phyloP scores from a whole-genome alignment of 169 alveolate genomes.

The Besnoitia besnoiti region DNA sequence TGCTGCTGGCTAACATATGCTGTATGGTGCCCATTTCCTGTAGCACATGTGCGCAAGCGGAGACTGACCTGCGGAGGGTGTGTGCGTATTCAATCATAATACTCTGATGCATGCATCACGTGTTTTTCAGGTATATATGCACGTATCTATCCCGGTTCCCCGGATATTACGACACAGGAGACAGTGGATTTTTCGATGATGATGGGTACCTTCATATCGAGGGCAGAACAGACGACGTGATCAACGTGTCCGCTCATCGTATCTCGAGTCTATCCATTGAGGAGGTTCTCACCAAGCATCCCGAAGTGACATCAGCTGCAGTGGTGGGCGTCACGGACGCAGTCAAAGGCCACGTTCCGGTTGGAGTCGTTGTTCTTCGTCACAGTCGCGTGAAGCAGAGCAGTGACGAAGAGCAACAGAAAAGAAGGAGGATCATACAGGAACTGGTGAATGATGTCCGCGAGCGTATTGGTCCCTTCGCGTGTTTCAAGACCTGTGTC shows the following conservation, averaged over 20 bases:
- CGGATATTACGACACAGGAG: constrained; percentile 91
- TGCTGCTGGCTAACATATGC: no score
- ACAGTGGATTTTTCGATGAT: constrained; percentile 91
- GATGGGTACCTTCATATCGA: constrained; percentile 91
- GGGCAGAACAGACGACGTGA: constrained; percentile 94
- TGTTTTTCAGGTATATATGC: background rate
- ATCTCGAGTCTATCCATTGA: constrained; percentile 89
- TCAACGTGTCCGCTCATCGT: constrained; percentile 91
- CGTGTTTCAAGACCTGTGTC: constrained; percentile 81
- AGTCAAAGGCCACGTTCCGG: constrained; percentile 88
- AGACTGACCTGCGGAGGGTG: no score
- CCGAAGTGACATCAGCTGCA: constrained; percentile 88
- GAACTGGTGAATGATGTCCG: constrained; percentile 77
- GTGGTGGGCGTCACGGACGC: constrained; percentile 88
- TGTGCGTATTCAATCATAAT: no score
- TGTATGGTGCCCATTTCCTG: no score
- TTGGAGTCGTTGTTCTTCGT: constrained; percentile 84
- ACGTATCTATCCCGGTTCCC: constrained; percentile 81
- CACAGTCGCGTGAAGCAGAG: background rate
- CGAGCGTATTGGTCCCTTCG: constrained; percentile 87
- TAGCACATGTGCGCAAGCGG: no score
- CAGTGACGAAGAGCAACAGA: background rate
- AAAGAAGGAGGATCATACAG: background rate
- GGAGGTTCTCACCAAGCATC: constrained; percentile 84
- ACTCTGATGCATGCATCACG: no score